Evolutionary conservation across 2,329 filamentous ascomycete species (phyloP), one percentile per base, ranked within the genome.

Genomic region (Dactylellina leptospora): DNA sequence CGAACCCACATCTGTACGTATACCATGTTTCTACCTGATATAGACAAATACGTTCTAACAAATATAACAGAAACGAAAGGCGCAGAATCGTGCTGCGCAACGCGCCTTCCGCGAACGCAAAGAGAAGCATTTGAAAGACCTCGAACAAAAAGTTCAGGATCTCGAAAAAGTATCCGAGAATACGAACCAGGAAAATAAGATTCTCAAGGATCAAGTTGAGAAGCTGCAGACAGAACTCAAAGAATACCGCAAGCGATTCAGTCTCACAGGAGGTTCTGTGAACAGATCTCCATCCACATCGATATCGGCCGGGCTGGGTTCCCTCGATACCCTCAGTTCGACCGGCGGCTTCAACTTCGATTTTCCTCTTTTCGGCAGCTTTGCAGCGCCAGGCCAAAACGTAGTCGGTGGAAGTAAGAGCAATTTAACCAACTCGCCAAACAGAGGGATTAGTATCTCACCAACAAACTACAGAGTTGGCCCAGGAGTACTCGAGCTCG

Each of bases 31-130:
- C 11, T 44, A 27, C 13, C 3, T 20, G 28, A 40, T 18, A 38
- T n/a, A 30, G 8, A n/a, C 2, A 20, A 27, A 62, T 72, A 74
- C 58, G 27, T 42, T 71, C 28, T 44, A 55, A 70, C 23, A 36
- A 59, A 25, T 44, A 25, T 16, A 22, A 44, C 77, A 96, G 92
- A 96, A 96, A 82, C 89, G 92, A 77, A 99, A 99, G 82, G 95
- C 95, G 8, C 93, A 97, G 78, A 97, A 97, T 76, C 87, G 93
- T 75, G 93, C 93, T 9, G 93, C 93, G 3, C 93, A 97, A 81
- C 87, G 93, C 68, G 93, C 93, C 4, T 97, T 97, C 84, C 88
- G 93, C 60, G 93, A 97, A 80, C 90, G 93, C 74, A 97, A 97
- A 81, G 93, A 97, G 80, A 93, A 90, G 82, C 93, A 96, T 77